Evolutionary conservation across 2,329 filamentous ascomycete genomes (phyloP).

Genomic region (Talaromyces sp.): DNA sequence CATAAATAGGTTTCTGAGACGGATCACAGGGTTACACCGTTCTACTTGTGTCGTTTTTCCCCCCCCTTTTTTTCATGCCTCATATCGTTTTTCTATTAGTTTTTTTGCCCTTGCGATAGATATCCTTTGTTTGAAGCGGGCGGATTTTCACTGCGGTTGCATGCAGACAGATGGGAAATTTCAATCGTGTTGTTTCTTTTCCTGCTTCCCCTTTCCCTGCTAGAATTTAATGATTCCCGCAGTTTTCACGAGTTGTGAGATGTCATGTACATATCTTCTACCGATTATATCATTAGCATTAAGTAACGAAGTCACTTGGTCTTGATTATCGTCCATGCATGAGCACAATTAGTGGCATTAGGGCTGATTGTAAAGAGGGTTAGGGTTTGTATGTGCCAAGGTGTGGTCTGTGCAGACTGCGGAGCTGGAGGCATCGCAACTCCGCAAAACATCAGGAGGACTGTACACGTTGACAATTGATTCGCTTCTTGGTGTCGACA

Average conservation of each 20-base stretch:
- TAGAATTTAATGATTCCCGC: not conserved
- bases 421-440: slow-evolving; percentile 1
- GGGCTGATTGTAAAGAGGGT: not conserved
- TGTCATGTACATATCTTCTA: slow-evolving; percentile 1
- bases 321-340: not conserved
- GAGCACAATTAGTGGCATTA: not conserved
- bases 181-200: not conserved
- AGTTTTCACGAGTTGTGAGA: not conserved
- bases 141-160: not conserved
- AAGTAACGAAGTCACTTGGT: not conserved
- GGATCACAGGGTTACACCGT: too few species aligned
- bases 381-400: slow-evolving; percentile 14
- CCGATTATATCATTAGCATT: not conserved
- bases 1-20: not conserved
- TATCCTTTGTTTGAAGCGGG: slow-evolving; percentile 8
- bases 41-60: not conserved
- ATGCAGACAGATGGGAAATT: not conserved
- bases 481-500: not conserved
- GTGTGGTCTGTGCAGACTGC: slow-evolving; percentile 19
- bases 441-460: not conserved
- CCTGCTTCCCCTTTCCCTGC: not conserved
- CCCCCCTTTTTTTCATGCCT: not conserved
- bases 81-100: not conserved
- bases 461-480: not conserved
- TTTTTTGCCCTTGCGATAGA: not conserved